Base-by-base conservation (phyloP, 2,329 filamentous ascomycete species). In the Alternaria conjuncta region DNA sequence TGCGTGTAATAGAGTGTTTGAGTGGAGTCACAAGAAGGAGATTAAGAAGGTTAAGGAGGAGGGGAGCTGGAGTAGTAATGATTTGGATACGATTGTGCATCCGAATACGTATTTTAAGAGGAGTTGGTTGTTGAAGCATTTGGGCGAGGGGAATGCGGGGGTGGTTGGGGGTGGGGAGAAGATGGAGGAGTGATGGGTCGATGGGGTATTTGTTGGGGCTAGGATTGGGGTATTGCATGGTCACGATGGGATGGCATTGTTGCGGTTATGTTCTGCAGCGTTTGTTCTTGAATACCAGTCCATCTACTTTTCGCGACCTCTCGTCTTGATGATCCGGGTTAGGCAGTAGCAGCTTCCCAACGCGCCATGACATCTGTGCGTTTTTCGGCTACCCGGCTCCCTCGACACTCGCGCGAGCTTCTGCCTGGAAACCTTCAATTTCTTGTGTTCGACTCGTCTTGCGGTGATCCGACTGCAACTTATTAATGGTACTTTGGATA, bases 41-140 rank as follows among this genome's bases (percentile, higher is more conserved):
- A 78, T 86, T 20, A 84, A 83, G 68, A 84, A 82, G 76, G 82
- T 85, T 28, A 85, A 84, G 73, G 83, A 85, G 20, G 80, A 84
- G 51, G 79, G 77, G 6, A 76, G 77, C 0, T 85, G 83, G 84
- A 78, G 78, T 12, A 79, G 90, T 7, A 88, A 89, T 15, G 92
- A 97, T 78, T 85, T 97, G 45, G 95, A 98, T 81, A 98, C 95
- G 0, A 97, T 99, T 76, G 90, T 97, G 21, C 96, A 99, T 81
- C 96, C 96, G 11, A 99, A 99, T 79, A 94, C 95, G 69, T 99
- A 97, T 81, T 99, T 98, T 81, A 97, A 97, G 85, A 87, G 95
- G 60, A 97, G 94, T 78, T 98, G 93, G 79, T 75, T 96, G 71
- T 83, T 99, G 65, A 97, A 94, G 84, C 92, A 96, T 77, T 80